Evolutionary conservation across 441 rosid species (phyloP), one percentile per base, ranked within the genome.

Genomic region (Populus hybrid): DNA sequence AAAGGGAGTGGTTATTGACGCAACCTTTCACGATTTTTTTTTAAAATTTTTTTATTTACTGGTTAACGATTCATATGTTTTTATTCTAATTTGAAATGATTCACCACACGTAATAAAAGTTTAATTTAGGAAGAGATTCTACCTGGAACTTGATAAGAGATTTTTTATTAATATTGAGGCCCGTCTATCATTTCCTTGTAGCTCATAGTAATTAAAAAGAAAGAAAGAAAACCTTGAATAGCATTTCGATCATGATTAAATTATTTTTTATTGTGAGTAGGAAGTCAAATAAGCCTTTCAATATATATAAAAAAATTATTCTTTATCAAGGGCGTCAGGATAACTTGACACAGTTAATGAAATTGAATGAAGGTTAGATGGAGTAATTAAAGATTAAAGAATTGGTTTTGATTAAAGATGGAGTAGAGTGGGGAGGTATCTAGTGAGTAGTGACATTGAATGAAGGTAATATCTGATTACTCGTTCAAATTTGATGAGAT

Each of bases 381-480:
- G 8, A 35, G 38, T 35, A 35, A 35, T 35, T 35, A 35, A 35
- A 35, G 38, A 35, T 35, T 35, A 54, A 18, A 16, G 26, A 66
- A 69, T 34, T 21, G 76, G 67, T 11, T 59, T 11, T 50, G 59
- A 57, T 35, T 69, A 46, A 3, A 20, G 11, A 10, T 1, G 42
- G 9, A 72, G 7, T 54, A 38, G 42, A 12, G 42, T 38, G 42
- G 42, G 42, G 3, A 38, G 42, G 42, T 10, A 2, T 2, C 30
- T 2, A 28, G 30, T 28, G 54, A 12, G 18, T 46, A 46, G 54
- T 46, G 1, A 14, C 57, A 46, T 14, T 46, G 57, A 46, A 46
- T 4, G 57, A 46, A 46, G 57, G 57, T 14, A 14, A 46, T 46
- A 46, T 75, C 75, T 74, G 74, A 40, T 67, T 73, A 61, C 32